Evolutionary conservation across 352 stramenopile genomes (phyloP).

Genomic region (Globisporangium barbulae): DNA sequence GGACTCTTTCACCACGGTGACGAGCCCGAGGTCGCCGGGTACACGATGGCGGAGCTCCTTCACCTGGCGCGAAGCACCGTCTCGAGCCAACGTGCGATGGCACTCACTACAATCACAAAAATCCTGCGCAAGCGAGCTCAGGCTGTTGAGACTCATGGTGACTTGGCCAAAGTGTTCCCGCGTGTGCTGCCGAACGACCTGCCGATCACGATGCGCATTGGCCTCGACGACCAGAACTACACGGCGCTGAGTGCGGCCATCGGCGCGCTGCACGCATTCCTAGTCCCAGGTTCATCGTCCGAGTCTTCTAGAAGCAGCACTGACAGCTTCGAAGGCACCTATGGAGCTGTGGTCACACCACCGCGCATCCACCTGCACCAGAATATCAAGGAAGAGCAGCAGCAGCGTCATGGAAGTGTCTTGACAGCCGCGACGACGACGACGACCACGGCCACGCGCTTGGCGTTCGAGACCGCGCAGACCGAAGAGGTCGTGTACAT

Average conservation of each 20-base stretch:
- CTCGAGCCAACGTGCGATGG: constrained; percentile 66
- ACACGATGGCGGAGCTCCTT: constrained; percentile 71
- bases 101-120: constrained; percentile 58
- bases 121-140: constrained; percentile 45
- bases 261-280: constrained; percentile 47
- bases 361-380: constrained; percentile 38
- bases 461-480: constrained; percentile 12
- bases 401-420: background rate
- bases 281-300: constrained; percentile 28
- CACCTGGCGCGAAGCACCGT: constrained; percentile 71
- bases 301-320: background rate
- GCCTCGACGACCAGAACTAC: constrained; percentile 67
- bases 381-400: constrained; percentile 14
- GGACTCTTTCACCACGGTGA: constrained; percentile 82
- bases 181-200: constrained; percentile 42
- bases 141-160: constrained; percentile 21
- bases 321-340: constrained; percentile 22
- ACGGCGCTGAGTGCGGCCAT: constrained; percentile 45
- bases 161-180: constrained; percentile 10
- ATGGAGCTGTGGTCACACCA: constrained; percentile 29
- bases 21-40: constrained; percentile 62
- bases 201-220: constrained; percentile 46
- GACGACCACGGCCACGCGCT: too few species aligned
- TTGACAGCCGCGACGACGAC: background rate
- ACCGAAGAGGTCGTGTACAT: constrained; percentile 48